Evolutionary conservation across 305 asterid species (phyloP), one percentile per base, ranked within the genome.

Genomic region (Fraxinus dipetala): DNA sequence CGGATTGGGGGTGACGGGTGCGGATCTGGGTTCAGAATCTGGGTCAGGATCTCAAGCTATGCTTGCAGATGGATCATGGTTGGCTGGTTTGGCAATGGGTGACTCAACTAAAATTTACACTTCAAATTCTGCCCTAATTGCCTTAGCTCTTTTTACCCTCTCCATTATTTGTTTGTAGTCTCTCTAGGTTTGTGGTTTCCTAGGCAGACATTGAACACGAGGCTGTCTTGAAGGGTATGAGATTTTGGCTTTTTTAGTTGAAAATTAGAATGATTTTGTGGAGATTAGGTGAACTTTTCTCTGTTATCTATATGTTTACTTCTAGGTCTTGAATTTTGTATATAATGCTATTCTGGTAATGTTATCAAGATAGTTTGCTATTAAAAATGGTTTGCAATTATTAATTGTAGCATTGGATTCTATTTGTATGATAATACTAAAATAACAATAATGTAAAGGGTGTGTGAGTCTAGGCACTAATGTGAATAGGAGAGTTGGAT

Each of bases 61-160:
- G 89, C 36, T 90, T 63, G 86, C 89, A 2, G 96, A 93, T 78
- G 98, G 98, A 32, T 91, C 98, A 2, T 95, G 92, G 89, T 83
- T 93, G 83, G 98, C 97, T 76, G 98, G 98, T 84, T 77, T 95
- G 79, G 98, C 98, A 31, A 91, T 95, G 96, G 98, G 98, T 14
- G 91, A 76, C 45, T 90, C 98, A 4, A 77, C 82, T 43, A 86
- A 89, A 88, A 79, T 87, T 79, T 72, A 45, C 54, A 79, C 87
- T 59, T 79, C 88, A 6, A 79, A 85, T 78, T 81, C 26, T 45
- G 81, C 87, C 70, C 61, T 86, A 45, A 75, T 85, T 76, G 79
- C 75, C 54, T 79, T 77, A 34, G 76, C 82, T 10, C 9, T 79
- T 65, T 77, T 84, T 16, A 8, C 73, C 79, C 54, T 83, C 80